Conservation (phyloP, 768 basidiomycete genomes). For the Peribolospora kevripleyi region DNA sequence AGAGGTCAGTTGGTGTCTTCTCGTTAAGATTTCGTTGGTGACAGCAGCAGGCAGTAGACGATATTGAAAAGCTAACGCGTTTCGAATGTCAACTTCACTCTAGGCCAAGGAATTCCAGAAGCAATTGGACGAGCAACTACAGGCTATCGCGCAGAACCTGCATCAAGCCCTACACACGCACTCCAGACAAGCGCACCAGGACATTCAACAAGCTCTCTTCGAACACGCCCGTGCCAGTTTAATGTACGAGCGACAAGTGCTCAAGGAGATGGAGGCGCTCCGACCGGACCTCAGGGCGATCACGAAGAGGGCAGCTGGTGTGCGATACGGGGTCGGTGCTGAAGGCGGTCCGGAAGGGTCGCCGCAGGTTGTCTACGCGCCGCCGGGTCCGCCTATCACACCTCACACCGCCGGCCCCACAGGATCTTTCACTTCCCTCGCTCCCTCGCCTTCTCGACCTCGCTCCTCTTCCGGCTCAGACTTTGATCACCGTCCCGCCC, state of each 20-base stretch:
- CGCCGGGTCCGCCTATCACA: slow-evolving; percentile 27
- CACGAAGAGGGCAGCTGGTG: slow-evolving; percentile 14
- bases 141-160: slow-evolving; percentile 81
- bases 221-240: slow-evolving; percentile 81
- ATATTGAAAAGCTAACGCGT: not conserved
- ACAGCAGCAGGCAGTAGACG: not conserved
- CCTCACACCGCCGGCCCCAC: slow-evolving; percentile 9
- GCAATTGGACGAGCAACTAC: slow-evolving; percentile 54
- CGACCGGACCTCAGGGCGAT: slow-evolving; percentile 37
- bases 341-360: not conserved
- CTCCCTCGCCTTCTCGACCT: slow-evolving; percentile 5
- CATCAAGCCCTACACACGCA: slow-evolving; percentile 66
- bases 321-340: slow-evolving; percentile 1
- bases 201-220: slow-evolving; percentile 66
- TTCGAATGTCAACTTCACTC: not conserved
- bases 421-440: slow-evolving; percentile 8
- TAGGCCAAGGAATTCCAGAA: slow-evolving; percentile 82
- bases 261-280: slow-evolving; percentile 69
- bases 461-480: slow-evolving; percentile 17
- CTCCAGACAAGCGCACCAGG: slow-evolving; percentile 66
- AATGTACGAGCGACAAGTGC: slow-evolving; percentile 68
- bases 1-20: slow-evolving; percentile 33
- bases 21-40: not conserved
- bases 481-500: slow-evolving; percentile 17
- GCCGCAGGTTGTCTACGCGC: slow-evolving; percentile 34